Conservation (phyloP, 176 grass and related monocot species). For the barley (Hordeum vulgare) region DNA sequence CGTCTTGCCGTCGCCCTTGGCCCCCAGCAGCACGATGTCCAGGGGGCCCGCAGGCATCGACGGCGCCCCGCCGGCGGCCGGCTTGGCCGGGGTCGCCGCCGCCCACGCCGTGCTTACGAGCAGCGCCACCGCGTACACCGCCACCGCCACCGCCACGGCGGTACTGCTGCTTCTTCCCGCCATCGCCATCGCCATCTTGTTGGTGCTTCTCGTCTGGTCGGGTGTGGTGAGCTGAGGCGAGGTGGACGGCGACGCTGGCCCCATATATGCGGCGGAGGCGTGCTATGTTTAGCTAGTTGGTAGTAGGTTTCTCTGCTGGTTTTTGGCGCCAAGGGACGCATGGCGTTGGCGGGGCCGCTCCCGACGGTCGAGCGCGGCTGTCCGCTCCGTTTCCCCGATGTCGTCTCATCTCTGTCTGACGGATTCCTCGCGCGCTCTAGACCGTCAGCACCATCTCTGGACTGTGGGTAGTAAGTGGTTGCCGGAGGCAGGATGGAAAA, state of each 20-base stretch:
- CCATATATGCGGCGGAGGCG: neutral
- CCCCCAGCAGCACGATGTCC: constrained; percentile 46
- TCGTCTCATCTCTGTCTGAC: neutral
- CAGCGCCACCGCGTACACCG: neutral
- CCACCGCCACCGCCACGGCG: neutral
- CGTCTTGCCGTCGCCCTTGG: constrained; percentile 41
- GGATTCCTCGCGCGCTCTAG: neutral
- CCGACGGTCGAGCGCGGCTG: constrained; percentile 1
- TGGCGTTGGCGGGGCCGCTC: neutral
- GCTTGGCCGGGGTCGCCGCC: too few relatives aligned
- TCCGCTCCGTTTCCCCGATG: neutral
- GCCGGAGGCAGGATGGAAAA: neutral
- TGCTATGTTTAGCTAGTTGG: neutral
- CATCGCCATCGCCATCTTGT: too few relatives aligned
- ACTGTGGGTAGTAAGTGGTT: neutral
- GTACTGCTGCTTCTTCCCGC: neutral
- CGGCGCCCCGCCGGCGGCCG: neutral
- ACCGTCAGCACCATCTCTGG: neutral
- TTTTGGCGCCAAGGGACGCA: neutral
- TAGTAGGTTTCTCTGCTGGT: neutral
- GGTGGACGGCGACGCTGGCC: neutral
- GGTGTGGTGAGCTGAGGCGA: neutral
- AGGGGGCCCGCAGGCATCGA: neutral
- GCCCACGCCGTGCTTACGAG: neutral
- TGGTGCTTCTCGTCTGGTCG: too few relatives aligned